These are phyloP conservation scores for Yarrowia sp. DNA, from an alignment of 805 yeast genomes.

Conservation along the genomic window DNA sequence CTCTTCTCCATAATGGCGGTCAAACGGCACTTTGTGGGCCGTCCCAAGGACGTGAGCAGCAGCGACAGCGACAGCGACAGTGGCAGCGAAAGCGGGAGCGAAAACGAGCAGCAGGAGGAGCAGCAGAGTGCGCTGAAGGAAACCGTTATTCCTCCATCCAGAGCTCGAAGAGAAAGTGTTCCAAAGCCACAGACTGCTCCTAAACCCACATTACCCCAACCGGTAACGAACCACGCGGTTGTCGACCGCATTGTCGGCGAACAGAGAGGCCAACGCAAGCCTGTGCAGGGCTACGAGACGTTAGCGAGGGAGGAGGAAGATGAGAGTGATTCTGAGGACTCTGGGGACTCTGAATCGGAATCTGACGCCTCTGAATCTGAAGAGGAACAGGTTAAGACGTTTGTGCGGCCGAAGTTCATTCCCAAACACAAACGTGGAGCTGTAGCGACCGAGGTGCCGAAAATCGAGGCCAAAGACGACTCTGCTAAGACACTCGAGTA, in stretches of 20 bases:
- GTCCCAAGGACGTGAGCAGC: constrained; percentile 17
- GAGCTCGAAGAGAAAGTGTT: no score
- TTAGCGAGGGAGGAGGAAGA: not conserved
- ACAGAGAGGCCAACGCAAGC: constrained; percentile 15
- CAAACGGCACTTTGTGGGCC: constrained; percentile 34
- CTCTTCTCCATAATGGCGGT: no score
- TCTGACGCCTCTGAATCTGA: constrained; percentile 23
- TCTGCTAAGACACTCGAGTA: constrained; percentile 17
- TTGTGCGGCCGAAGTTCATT: constrained; percentile 47
- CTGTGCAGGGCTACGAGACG: constrained; percentile 22
- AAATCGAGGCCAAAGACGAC: constrained; percentile 25
- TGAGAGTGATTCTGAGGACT: not conserved
- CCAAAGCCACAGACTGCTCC: not conserved
- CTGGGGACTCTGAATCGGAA: constrained; percentile 6
- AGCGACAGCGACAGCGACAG: constrained; percentile 22
- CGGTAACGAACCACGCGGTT: not conserved
- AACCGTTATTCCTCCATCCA: not conserved
- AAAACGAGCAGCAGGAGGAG: not conserved
- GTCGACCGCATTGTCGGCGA: constrained; percentile 23
- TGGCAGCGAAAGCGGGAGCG: constrained; percentile 13
- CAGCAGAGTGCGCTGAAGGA: not conserved
- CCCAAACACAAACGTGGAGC: constrained; percentile 45
- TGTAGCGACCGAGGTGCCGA: constrained; percentile 41
- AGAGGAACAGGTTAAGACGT: constrained; percentile 38
- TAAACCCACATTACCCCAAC: not conserved